Evolutionary conservation across 305 asterid species (phyloP).

Genomic region (Plantago coronopus): DNA sequence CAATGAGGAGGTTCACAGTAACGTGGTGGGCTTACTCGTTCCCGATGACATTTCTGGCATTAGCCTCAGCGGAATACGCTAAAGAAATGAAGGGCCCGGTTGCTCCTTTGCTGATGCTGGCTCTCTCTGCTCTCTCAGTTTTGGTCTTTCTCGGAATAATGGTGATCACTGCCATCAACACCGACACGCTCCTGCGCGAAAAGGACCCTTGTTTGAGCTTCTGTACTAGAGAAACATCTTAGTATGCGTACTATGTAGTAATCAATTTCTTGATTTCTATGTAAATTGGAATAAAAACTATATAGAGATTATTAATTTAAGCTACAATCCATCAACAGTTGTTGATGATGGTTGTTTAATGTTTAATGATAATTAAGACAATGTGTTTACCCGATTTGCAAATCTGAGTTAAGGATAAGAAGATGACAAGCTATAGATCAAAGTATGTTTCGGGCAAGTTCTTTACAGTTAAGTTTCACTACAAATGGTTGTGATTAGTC

Average conservation of each 20-base stretch:
- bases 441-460: no score
- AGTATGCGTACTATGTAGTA: background rate
- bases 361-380: no score
- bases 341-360: no score
- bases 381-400: no score
- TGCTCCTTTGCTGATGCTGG: constrained; percentile 33
- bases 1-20: constrained; percentile 40
- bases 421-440: no score
- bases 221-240: background rate
- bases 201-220: constrained; percentile 32
- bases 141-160: constrained; percentile 34
- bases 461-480: constrained; percentile 2
- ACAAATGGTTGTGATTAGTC: background rate
- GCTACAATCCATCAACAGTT: no score
- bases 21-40: constrained; percentile 64
- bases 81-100: constrained; percentile 26
- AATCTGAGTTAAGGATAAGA: no score
- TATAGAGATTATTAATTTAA: background rate
- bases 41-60: constrained; percentile 40
- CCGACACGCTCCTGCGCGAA: constrained; percentile 28
- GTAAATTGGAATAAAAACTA: background rate
- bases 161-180: constrained; percentile 34
- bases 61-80: constrained; percentile 47
- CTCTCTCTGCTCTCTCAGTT: constrained; percentile 44
- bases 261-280: background rate